Base-by-base conservation (phyloP, 2,329 filamentous ascomycete species). In the Parastagonospora nodorum region DNA sequence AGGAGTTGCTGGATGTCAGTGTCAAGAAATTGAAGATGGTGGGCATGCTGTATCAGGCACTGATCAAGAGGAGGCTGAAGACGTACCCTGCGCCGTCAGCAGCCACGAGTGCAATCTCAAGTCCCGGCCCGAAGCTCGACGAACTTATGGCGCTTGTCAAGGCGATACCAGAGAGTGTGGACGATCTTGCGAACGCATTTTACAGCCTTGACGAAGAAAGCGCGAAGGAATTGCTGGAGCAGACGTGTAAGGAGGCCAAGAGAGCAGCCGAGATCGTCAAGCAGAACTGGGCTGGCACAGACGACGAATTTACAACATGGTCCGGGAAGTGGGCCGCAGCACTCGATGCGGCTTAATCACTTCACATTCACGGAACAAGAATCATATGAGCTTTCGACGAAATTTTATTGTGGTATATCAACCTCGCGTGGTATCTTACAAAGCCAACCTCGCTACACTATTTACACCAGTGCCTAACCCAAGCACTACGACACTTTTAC, bases 271-370 rank as follows among this genome's bases (percentile, higher is more conserved):
- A 83, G 48, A 66, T 87, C 41, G 72, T 90, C 10, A 76, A 77
- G 42, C 75, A 78, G 51, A 78, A 80, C 15, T 92, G 89, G 88
- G 74, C 82, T 2, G 86, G 82, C 0, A 74, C 81, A 40, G 79
- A 83, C 14, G 92, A 96, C 64, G 89, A 88, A 63, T 96, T 95
- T 66, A 88, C 86, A 0, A 78, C 82, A 12, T 96, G 92, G 92
- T 84, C 82, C n/a, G 78, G 76, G 42, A 84, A 81, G 43, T 85
- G 82, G 81, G 51, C 71, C 32, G 74, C 72, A 40, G 77, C 78
- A 19, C 58, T 81, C 47, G 72, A 76, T 16, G 73, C 75, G 53
- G 52, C 52, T 15, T 69, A 51, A 65, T 19, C 19, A 29, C 8
- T 40, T 27, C 29, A 41, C 54, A n/a, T n/a, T n/a, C n/a, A n/a